Base-by-base conservation (phyloP, 2,329 filamentous ascomycete species). In the Tolypocladium album region DNA sequence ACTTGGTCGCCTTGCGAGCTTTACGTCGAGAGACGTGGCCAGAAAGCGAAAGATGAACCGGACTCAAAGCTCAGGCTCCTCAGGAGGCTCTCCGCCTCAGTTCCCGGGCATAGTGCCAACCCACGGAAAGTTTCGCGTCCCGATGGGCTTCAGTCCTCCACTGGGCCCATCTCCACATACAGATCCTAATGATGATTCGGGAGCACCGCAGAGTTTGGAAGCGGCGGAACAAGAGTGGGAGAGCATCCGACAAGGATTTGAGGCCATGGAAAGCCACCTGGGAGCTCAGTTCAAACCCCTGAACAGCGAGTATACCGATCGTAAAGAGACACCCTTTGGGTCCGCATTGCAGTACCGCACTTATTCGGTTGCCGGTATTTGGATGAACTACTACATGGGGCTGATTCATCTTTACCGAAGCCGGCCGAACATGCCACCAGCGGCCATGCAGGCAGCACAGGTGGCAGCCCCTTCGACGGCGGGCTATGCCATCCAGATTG, bases 371-470 rank as follows among this genome's bases (percentile, higher is more conserved):
- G 90, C 89, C 3, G 88, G 90, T 40, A 80, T 97, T 27, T 96
- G 92, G 90, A 86, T 89, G 69, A 88, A 92, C 64, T 92, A 90
- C 71, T 89, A 96, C 72, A 90, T 93, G 79, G 87, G 88, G 0
- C 81, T 91, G 55, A 93, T 97, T 60, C 82, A 92, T 59, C 81
- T 94, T n/a, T 79, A 93, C 61, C 83, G 94, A 40, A 81, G 87
- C 1, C 92, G 97, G 66, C 94, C 94, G 0, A 84, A 83, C 31
- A 97, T 97, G 92, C 93, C 92, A 0, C 91, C 93, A 0, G 87
- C 92, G 11, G 89, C 92, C 42, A 92, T 96, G 84, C 84, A 92
- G 67, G 92, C 94, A 3, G 91, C 91, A 0, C 88, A 88, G 9
- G 81, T 95, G 64, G 86, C 89, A 12, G 90, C 91, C 0, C 77